Evolutionary conservation across 306 rosid species (phyloP), one percentile per base, ranked within the genome.

Genomic region (Alnus rubra): DNA sequence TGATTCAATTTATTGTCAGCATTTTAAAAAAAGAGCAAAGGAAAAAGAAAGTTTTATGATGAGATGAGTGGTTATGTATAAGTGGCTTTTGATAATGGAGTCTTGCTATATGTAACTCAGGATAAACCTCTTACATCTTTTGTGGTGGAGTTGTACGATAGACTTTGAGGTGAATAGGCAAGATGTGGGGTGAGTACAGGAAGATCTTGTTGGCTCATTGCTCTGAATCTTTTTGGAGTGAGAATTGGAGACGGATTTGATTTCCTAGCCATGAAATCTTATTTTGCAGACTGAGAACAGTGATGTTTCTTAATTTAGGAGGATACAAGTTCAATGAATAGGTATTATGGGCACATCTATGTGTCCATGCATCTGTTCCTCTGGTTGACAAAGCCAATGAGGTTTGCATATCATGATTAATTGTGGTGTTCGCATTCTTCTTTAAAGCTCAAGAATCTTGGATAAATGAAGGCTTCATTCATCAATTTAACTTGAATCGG

Each of bases 401-500:
- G 39, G 69, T 31, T 31, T 62, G 71, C 12, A 3, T 45, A 8
- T 23, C 42, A 33, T 33, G 71, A 58, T 70, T n/a, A 72, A 58
- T 33, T 14, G 42, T 23, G 15, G 33, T 74, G 74, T 37, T 71
- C 44, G 48, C 30, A 18, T 70, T 45, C 74, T 15, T 12, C 52
- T 58, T 47, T 50, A 49, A n/a, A n/a, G 47, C 33, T 16, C 62
- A 70, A 64, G 52, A 30, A 52, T 52, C 63, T 10, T 44, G n/a
- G 51, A 69, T 23, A 33, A 60, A 49, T 35, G 23, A 15, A 37
- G 18, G 39, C 31, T 35, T 73, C 7, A 37, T 63, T 39, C 59
- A 74, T 51, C 56, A 19, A 76, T 68, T 72, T 74, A 16, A 76
- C 69, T 79, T 74, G 55, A 72, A 28, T 69, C 35, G 58, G n/a